Evolutionary conservation across 2,329 filamentous ascomycete genomes (phyloP), one percentile per base, ranked within the genome.

Genomic region (Stachybotrys chlorohalonatus): DNA sequence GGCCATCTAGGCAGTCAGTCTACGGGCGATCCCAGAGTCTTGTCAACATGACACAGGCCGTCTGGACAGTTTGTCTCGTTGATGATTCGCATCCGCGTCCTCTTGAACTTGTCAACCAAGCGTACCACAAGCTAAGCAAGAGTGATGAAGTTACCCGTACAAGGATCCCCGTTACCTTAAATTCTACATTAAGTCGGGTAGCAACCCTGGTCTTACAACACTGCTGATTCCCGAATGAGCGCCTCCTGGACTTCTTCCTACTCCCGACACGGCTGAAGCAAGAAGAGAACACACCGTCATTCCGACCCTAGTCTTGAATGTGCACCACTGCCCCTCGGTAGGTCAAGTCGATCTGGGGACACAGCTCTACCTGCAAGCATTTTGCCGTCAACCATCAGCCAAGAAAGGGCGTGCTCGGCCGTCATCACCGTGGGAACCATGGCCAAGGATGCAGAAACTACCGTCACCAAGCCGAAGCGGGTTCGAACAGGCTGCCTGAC

Each of bases 401-500:
- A 9, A 13, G 9, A 9, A 13, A 42, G 36, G 36, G 9, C 36
- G 13, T 13, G 13, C 36, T 9, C 13, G 9, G 36, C 36, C 36
- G 13, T 42, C 9, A 13, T 5, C 36, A 42, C 36, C 36, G 36
- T 13, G 36, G 36, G 36, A 42, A 42, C 36, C 9, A 9, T 42
- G 9, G 2, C 13, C 36, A 42, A 42, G 36, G 36, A 3, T 13
- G 36, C 36, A 13, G 36, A 9, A 13, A 9, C 51, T 11, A 55
- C 58, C 13, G 54, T 57, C 30, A 53, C 55, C 1, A 68, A 68
- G 56, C 59, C 90, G n/a, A 93, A 87, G 72, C 80, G 92, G 59
- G 90, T 95, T 16, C 84, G 93, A 50, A 96, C 92, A 3, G 92
- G 92, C 45, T 96, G 92, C 68, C 74, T 96, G 60, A 96, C 92